Evolutionary conservation across 352 stramenopile species (phyloP).

Genomic region (Phytophthora pistaciae): DNA sequence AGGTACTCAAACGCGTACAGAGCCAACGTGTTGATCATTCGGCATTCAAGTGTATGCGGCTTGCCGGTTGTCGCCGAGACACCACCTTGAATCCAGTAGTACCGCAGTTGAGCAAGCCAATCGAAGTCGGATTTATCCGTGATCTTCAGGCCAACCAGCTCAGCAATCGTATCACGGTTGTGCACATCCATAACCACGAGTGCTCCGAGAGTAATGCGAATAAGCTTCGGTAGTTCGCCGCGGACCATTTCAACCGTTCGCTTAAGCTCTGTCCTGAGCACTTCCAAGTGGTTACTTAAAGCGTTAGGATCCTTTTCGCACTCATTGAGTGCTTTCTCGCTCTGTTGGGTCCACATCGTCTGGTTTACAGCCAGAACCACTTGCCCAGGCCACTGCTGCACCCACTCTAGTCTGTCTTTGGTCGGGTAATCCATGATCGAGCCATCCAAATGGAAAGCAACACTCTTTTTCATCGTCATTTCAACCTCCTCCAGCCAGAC

Average conservation of each 20-base stretch:
- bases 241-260: constrained; percentile 93
- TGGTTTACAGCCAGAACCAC: constrained; percentile 94
- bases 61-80: constrained; percentile 90
- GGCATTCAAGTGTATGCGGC: constrained; percentile 85
- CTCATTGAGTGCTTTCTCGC: constrained; percentile 70
- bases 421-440: constrained; percentile 89
- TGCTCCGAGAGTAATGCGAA: constrained; percentile 91
- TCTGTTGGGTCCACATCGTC: constrained; percentile 91
- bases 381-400: constrained; percentile 94
- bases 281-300: constrained; percentile 72
- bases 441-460: constrained; percentile 82
- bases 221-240: constrained; percentile 93
- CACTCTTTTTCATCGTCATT: constrained; percentile 89
- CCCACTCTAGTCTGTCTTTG: constrained; percentile 91
- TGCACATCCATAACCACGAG: constrained; percentile 97
- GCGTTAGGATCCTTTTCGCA: constrained; percentile 46
- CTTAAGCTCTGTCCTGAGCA: constrained; percentile 80
- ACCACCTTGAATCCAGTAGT: constrained; percentile 91
- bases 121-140: constrained; percentile 92
- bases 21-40: constrained; percentile 94
- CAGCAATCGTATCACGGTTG: constrained; percentile 94
- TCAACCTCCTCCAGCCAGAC: constrained; percentile 88
- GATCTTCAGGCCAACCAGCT: constrained; percentile 87
- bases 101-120: constrained; percentile 94
- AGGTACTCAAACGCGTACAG: constrained; percentile 95